Percentiles rank a stretch among this genome's conserved stretches.
Evolutionary conservation across 441 rosid genomes (phyloP).

Genomic region (Corymbia citriodora): DNA sequence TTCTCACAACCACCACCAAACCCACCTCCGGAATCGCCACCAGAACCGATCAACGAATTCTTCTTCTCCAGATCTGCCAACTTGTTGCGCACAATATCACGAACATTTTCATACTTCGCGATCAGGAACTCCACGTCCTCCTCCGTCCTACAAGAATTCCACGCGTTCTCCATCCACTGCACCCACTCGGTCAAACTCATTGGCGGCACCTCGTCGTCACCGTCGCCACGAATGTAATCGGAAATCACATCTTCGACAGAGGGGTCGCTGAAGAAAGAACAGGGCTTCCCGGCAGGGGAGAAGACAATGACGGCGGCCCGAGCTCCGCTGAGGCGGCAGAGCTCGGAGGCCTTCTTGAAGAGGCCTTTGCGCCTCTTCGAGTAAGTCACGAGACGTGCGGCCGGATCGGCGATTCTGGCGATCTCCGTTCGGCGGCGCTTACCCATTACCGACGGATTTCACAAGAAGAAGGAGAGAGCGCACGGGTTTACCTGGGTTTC

Average conservation of each 20-base stretch:
- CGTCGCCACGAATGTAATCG: neutral
- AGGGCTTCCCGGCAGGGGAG: neutral
- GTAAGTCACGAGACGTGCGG: neutral
- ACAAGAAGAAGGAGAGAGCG: neutral
- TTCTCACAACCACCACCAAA: neutral
- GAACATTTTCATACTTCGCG: neutral
- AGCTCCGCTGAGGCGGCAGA: neutral
- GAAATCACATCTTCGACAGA: neutral
- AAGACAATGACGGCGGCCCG: accelerated
- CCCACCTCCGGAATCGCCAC: neutral
- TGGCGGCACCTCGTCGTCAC: neutral
- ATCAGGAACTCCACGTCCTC: neutral
- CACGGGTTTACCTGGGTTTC: no score
- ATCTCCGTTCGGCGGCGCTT: neutral
- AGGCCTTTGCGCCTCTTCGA: neutral
- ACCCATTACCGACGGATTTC: neutral
- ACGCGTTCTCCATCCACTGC: neutral
- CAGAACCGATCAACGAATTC: neutral
- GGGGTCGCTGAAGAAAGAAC: neutral
- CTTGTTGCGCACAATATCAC: neutral
- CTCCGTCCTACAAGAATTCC: neutral
- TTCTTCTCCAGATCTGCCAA: neutral
- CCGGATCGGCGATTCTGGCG: neutral
- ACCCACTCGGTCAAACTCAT: neutral
- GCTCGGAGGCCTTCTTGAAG: neutral